Conservation (phyloP, 352 stramenopile genomes). For the Halophytophthora batemanensis region DNA sequence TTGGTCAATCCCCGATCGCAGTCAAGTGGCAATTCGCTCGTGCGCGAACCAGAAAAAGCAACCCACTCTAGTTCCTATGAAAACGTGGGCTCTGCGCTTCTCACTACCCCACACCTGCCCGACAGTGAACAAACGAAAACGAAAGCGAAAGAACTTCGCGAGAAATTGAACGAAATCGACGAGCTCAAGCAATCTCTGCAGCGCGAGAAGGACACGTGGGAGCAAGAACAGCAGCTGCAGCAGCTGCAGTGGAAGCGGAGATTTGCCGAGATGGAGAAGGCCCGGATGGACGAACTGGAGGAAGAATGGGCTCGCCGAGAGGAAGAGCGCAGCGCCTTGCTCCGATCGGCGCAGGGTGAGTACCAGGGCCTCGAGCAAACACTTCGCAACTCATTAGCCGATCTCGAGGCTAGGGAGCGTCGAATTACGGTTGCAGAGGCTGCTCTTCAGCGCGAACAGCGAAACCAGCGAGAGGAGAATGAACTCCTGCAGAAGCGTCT, state of each 20-base stretch:
- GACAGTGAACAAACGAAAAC: slow-evolving; percentile 10
- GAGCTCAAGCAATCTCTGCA: slow-evolving; percentile 32
- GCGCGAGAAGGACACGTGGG: slow-evolving; percentile 34
- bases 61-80: background rate
- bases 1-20: too few relatives aligned
- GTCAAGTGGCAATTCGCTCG: too few relatives aligned
- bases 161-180: slow-evolving; percentile 20
- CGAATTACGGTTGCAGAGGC: slow-evolving; percentile 50
- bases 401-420: slow-evolving; percentile 61
- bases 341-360: slow-evolving; percentile 53
- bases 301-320: slow-evolving; percentile 76
- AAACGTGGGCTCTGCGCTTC: slow-evolving; percentile 1
- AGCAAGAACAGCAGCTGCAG: slow-evolving; percentile 44
- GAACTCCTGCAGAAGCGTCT: slow-evolving; percentile 50
- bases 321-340: slow-evolving; percentile 59
- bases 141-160: background rate
- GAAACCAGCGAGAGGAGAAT: slow-evolving; percentile 50
- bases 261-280: slow-evolving; percentile 52
- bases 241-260: slow-evolving; percentile 56
- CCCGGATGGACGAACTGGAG: slow-evolving; percentile 72
- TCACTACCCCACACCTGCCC: background rate
- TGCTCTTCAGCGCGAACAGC: slow-evolving; percentile 53
- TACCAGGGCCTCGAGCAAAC: slow-evolving; percentile 70
- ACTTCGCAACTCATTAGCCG: slow-evolving; percentile 46
- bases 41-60: slow-evolving; percentile 9